These are phyloP conservation scores for Yarrowia keelungensis DNA, from an alignment of 805 yeast species.

Conservation along the genomic window DNA sequence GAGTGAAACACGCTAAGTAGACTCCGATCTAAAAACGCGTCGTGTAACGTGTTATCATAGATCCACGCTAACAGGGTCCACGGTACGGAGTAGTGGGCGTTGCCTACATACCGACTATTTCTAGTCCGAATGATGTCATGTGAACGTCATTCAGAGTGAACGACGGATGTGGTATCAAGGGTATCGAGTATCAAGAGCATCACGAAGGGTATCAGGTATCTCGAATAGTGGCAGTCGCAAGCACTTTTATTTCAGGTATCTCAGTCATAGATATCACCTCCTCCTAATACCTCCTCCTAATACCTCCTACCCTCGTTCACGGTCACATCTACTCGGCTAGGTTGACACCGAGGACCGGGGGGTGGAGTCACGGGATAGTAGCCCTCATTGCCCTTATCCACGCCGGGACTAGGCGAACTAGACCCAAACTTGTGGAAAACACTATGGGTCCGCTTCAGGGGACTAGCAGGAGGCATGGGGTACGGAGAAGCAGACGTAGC, in stretches of 20 bases:
- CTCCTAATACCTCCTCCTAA: no score
- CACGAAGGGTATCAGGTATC: neutral
- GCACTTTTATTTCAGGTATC: neutral
- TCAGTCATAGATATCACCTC: neutral
- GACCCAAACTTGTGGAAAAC: neutral
- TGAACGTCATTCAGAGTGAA: no score
- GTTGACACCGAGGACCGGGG: slow-evolving; percentile 30
- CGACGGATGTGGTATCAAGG: no score
- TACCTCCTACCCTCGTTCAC: no score
- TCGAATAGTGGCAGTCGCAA: no score
- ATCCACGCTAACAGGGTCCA: slow-evolving; percentile 2
- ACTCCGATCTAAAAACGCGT: slow-evolving; percentile 25
- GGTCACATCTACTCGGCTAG: slow-evolving; percentile 7
- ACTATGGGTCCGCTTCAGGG: slow-evolving; percentile 15
- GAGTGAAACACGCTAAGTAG: neutral
- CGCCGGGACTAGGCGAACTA: neutral
- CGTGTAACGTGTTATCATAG: slow-evolving; percentile 5
- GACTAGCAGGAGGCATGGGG: neutral
- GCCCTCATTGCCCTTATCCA: neutral
- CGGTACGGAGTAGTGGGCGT: neutral
- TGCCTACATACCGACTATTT: no score
- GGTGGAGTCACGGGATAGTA: slow-evolving; percentile 31
- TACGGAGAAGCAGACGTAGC: slow-evolving; percentile 3
- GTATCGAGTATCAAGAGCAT: no score
- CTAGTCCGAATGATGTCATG: no score